A percentile compares a stretch with the other conserved stretches of the same genome.
phyloP scores from a whole-genome alignment of 306 rosid genomes.

The Castanea sativa region DNA sequence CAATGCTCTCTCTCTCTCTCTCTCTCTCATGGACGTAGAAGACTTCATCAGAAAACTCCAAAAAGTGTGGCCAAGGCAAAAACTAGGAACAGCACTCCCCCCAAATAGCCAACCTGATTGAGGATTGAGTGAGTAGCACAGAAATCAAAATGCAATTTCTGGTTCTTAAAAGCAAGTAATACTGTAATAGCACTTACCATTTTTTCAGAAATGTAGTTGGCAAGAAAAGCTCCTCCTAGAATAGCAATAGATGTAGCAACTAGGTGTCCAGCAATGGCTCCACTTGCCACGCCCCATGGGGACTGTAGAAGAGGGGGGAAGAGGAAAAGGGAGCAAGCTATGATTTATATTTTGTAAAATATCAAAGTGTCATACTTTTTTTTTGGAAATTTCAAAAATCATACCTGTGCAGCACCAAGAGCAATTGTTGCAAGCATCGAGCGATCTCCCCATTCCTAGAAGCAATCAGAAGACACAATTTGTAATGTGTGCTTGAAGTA shows the following conservation, averaged over 20 bases:
- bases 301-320: constrained; percentile 43
- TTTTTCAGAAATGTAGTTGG: constrained; percentile 94
- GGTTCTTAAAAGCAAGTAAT: background rate
- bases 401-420: constrained; percentile 94
- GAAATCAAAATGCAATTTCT: constrained; percentile 6
- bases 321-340: constrained; percentile 13
- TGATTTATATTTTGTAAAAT: constrained; percentile 3
- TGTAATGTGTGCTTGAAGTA: constrained; percentile 11
- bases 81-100: constrained; percentile 78
- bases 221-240: constrained; percentile 90
- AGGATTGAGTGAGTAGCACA: constrained; percentile 22
- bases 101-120: constrained; percentile 87
- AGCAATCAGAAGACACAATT: constrained; percentile 25
- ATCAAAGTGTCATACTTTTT: background rate
- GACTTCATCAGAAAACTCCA: constrained; percentile 63
- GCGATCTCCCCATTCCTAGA: constrained; percentile 99
- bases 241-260: constrained; percentile 78
- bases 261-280: constrained; percentile 87
- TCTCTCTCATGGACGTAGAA: background rate
- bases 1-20: background rate
- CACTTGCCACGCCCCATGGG: constrained; percentile 97
- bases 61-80: constrained; percentile 87
- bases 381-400: constrained; percentile 20
- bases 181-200: constrained; percentile 49
- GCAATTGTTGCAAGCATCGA: constrained; percentile 99